Evolutionary conservation across 2,329 filamentous ascomycete genomes (phyloP).

Genomic region (Pleomassaria siparia): DNA sequence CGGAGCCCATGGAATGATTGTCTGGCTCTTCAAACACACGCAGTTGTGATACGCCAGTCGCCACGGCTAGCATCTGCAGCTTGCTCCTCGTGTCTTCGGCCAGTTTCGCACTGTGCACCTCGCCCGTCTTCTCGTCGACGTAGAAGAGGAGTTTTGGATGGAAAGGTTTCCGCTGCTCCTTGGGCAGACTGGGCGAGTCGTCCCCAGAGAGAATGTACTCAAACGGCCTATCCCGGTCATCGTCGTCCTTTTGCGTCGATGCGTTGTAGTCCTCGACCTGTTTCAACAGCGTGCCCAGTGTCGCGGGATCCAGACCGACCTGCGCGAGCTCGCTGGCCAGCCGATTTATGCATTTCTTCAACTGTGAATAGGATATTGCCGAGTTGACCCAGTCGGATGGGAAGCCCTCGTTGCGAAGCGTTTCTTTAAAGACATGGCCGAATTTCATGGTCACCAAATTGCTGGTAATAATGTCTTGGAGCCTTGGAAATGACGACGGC

Average conservation of each 20-base stretch:
- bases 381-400: constrained; percentile 70
- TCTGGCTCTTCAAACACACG: constrained; percentile 34
- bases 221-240: constrained; percentile 36
- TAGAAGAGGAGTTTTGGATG: constrained; percentile 71
- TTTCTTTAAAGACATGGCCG: constrained; percentile 73
- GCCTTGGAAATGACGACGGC: constrained; percentile 13
- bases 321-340: constrained; percentile 70
- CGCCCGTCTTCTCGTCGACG: constrained; percentile 66
- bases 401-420: constrained; percentile 71
- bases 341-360: constrained; percentile 88
- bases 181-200: constrained; percentile 5
- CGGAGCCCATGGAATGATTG: constrained; percentile 12
- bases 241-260: constrained; percentile 39
- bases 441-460: constrained; percentile 72
- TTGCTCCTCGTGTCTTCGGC: constrained; percentile 66
- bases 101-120: constrained; percentile 68
- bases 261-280: constrained; percentile 43
- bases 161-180: constrained; percentile 43
- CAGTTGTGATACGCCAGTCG: constrained; percentile 46
- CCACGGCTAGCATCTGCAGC: constrained; percentile 61
- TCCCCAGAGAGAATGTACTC: constrained; percentile 39
- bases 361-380: constrained; percentile 78
- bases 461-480: too few relatives aligned
- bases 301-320: constrained; percentile 72
- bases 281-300: constrained; percentile 65